These are phyloP conservation scores for Trichosporon sp. DNA, from an alignment of 1,284 basidiomycete genomes.

Conservation along the genomic window DNA sequence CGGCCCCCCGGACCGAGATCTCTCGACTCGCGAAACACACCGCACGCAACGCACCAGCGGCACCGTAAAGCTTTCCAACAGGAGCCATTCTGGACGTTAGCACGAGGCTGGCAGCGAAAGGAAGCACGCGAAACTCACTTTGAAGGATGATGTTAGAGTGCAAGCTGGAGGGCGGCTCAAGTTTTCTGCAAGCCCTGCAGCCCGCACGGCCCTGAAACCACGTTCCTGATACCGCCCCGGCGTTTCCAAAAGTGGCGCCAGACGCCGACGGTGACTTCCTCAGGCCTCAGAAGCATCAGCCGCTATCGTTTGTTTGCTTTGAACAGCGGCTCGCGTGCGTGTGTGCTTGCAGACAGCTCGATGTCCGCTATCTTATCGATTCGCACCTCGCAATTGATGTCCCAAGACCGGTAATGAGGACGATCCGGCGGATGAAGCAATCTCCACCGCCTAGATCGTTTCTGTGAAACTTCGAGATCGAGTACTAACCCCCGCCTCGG, in stretches of 20 bases:
- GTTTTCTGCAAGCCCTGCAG: neutral
- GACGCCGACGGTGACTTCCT: neutral
- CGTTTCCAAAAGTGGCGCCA: neutral
- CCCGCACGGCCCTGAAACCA: neutral
- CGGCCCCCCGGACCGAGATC: neutral
- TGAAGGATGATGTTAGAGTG: neutral
- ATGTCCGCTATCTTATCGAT: too few species aligned
- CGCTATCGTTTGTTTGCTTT: too few species aligned
- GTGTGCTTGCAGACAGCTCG: neutral
- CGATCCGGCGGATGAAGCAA: too few species aligned
- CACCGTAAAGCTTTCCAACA: conserved; percentile 37
- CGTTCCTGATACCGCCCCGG: neutral
- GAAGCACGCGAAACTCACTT: neutral
- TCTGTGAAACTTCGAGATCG: too few species aligned
- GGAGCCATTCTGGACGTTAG: conserved; percentile 34
- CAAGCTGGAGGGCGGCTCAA: neutral
- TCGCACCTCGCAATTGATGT: too few species aligned
- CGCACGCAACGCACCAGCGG: conserved; percentile 29
- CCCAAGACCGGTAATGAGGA: too few species aligned
- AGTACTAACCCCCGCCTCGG: too few species aligned
- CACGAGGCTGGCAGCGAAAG: neutral
- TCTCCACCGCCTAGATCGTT: too few species aligned
- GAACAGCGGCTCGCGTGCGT: too few species aligned
- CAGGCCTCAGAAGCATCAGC: too few species aligned
- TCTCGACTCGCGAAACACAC: neutral